Evolutionary conservation across 1,139 yeast species (phyloP).

Genomic region (Sugiyamaella neomexicana): DNA sequence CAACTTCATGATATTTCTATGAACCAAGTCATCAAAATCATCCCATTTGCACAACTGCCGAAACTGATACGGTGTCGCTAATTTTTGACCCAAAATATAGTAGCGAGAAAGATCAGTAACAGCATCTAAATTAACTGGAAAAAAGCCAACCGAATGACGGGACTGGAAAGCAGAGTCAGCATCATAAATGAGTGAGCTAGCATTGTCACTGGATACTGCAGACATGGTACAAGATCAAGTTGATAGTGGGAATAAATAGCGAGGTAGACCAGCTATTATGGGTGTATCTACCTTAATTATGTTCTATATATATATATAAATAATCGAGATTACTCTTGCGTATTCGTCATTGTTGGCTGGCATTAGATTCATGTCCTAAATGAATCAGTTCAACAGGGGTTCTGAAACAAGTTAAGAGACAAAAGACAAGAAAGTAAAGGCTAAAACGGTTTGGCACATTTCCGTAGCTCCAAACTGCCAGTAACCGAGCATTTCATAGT

Average conservation of each 20-base stretch:
- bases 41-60: conserved; percentile 25
- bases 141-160: not conserved
- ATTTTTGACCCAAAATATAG: conserved; percentile 12
- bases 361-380: not conserved
- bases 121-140: conserved; percentile 13
- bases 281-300: not conserved
- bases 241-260: not conserved
- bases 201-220: not conserved
- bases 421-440: not conserved
- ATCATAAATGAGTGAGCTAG: not conserved
- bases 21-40: conserved; percentile 21
- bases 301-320: not conserved
- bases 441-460: conserved; percentile 87
- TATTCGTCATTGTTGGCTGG: not conserved
- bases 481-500: conserved; percentile 79
- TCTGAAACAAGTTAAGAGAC: not conserved
- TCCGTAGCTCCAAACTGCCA: conserved; percentile 75
- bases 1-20: conserved; percentile 2
- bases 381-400: not conserved
- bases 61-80: conserved; percentile 16
- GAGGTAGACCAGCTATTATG: not conserved
- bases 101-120: conserved; percentile 14
- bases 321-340: not conserved
- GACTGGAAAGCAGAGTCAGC: not conserved
- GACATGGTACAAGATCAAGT: not conserved